Percentiles rank a stretch among this genome's conserved stretches.
Conservation (phyloP, 345 rosid genomes). For the Eucalyptus erythrocorys region DNA sequence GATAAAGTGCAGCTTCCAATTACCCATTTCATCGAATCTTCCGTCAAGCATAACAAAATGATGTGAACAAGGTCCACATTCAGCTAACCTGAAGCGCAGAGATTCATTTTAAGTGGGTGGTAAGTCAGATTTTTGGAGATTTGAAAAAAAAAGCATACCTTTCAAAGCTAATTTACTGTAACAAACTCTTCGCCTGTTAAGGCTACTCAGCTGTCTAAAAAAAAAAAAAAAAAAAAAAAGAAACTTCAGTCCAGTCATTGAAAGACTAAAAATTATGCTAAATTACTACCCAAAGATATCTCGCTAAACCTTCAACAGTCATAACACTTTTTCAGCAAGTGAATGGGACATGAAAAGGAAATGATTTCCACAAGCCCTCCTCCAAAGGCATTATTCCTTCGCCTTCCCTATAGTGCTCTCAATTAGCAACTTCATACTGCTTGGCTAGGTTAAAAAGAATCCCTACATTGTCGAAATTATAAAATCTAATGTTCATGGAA, state of each 20-base stretch:
- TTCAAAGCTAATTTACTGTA: background rate
- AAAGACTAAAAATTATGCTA: background rate
- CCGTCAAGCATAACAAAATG: background rate
- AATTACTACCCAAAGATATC: background rate
- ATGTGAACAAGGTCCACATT: background rate
- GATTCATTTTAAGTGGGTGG: background rate
- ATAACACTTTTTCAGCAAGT: background rate
- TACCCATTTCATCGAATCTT: background rate
- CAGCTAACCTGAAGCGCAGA: background rate
- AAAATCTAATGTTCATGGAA: background rate
- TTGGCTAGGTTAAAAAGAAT: background rate
- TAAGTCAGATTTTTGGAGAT: background rate
- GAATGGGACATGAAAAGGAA: background rate
- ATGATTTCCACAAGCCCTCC: background rate
- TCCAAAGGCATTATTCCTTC: background rate
- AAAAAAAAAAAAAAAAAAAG: background rate
- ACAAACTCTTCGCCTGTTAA: background rate
- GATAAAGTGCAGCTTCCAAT: background rate
- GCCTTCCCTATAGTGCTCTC: background rate
- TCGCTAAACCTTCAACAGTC: background rate
- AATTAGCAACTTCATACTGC: background rate
- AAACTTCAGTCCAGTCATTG: background rate
- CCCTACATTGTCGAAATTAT: background rate
- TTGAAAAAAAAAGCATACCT: background rate
- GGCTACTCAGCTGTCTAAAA: background rate